A percentile compares a stretch with the other conserved stretches of the same genome.
Evolutionary conservation across 2,329 filamentous ascomycete species (phyloP).

Genomic region (Sclerotinia glacialis): DNA sequence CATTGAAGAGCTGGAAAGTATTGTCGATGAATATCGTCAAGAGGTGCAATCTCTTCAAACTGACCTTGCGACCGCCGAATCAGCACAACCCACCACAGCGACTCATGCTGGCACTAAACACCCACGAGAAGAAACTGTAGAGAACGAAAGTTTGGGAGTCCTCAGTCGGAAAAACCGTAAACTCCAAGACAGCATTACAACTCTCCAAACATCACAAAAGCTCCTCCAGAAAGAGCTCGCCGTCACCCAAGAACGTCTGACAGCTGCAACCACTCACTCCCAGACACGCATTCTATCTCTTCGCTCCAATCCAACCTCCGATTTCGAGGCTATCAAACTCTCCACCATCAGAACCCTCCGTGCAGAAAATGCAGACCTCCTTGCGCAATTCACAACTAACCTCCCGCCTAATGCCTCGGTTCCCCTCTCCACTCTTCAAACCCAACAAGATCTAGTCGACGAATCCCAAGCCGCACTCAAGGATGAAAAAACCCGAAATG

Average conservation of each 20-base stretch:
- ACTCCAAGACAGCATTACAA: constrained; percentile 72
- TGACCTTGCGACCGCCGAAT: constrained; percentile 68
- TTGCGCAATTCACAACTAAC: constrained; percentile 62
- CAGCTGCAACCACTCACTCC: constrained; percentile 60
- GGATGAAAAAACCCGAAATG: constrained; percentile 77
- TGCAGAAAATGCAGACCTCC: constrained; percentile 79
- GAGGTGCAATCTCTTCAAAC: constrained; percentile 73
- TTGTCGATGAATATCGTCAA: constrained; percentile 80
- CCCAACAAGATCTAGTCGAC: constrained; percentile 70
- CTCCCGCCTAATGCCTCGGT: constrained; percentile 47
- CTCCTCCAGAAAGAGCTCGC: constrained; percentile 74
- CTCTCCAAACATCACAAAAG: constrained; percentile 65
- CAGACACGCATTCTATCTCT: constrained; percentile 82
- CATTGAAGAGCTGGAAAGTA: constrained; percentile 76
- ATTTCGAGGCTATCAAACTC: constrained; percentile 80
- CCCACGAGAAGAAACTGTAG: constrained; percentile 54
- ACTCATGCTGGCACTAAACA: constrained; percentile 60
- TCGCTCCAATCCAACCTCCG: constrained; percentile 86
- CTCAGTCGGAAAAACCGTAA: constrained; percentile 84
- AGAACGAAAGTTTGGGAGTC: constrained; percentile 71
- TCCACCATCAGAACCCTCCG: constrained; percentile 73
- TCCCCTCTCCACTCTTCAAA: constrained; percentile 72
- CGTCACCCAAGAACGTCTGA: constrained; percentile 70
- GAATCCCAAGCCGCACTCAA: constrained; percentile 67
- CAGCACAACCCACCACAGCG: constrained; percentile 40